Evolutionary conservation across 306 rosid species (phyloP), one percentile per base, ranked within the genome.

Genomic region (Bauhinia variegata): DNA sequence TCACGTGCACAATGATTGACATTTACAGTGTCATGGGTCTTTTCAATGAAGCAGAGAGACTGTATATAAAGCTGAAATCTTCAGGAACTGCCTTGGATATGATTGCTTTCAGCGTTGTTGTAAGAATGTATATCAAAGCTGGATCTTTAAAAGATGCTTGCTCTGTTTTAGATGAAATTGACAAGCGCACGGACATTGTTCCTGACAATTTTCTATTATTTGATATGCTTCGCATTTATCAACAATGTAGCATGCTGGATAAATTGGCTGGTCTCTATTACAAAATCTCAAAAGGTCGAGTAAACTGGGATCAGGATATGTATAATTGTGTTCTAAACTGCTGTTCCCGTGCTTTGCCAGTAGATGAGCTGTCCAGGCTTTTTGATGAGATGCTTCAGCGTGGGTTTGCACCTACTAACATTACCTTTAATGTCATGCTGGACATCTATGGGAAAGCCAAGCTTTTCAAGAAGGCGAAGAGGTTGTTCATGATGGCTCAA

Each of bases 221-320:
- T 46, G 95, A 88, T 69, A 89, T 89, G 90, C 72, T 93, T 41
- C 88, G 98, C 23, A 75, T 82, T 68, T 93, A 93, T 80, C 97
- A 88, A 63, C 77, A 74, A 52, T 79, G 96, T 72, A 76, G 82
- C 64, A 83, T 73, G 91, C 75, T 74, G 51, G 82, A 78, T 68
- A 90, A 88, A 48, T 68, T 86, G 65, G 73, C 84, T n/a, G 81
- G 56, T 17, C 30, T 90, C 69, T 90, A 88, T 79, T 80, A 81
- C 69, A 85, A 71, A 71, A 83, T 89, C 72, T 80, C 88, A 12
- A 89, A 88, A 77, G 77, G 70, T 46, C 79, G 83, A 64, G 73
- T 15, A 47, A 65, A 73, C 37, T 93, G 95, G 95, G 96, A 90
- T 61, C 96, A 77, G 79, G 97, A 90, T 63, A 72, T 90, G 71